Evolutionary conservation across 371 early-diverging fungal genomes (phyloP), one percentile per base, ranked within the genome.

Genomic region (Rhizopus arrhizus): DNA sequence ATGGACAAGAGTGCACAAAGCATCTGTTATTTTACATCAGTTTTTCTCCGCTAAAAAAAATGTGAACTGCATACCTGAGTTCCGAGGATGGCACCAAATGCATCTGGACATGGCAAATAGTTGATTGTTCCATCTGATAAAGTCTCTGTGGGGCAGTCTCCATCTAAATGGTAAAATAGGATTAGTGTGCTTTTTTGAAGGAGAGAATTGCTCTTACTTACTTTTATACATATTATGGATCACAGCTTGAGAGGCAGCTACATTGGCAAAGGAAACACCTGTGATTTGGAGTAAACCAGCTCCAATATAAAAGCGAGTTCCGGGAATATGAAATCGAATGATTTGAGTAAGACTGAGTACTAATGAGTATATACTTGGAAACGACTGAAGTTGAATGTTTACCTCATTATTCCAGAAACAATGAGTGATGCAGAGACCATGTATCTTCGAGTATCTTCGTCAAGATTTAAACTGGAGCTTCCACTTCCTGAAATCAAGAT

Each of bases 51-150:
- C 22, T 22, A 41, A 22, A 31, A 4, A 13, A 40, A 36, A 59
- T 0, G 5, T 16, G 15, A 16, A 12, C 4, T 5, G 29, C 57
- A 53, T 72, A 59, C 74, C 73, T 9, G 84, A 67, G 82, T 84
- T 11, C 85, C 85, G 5, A 84, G 63, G 42, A 78, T 69, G 0
- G 82, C 83, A 31, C 85, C 85, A 71, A 73, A 84, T 9, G 77
- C 85, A 42, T 76, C 68, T 7, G 79, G 80, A 47, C 85, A 84
- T 0, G 85, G 68, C 8, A 77, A 62, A 42, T 76, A 72, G 7
- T 59, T 58, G 13, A 56, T 62, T 12, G 78, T 70, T 8, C 82
- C 84, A 34, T 74, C 74, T 2, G 65, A 58, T 12, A 74, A 61
- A 35, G 49, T 62, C 34, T 64, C 41, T 0, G 75, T 74, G 22